Base-by-base conservation (phyloP, 176 grass and related monocot genomes). In the Puya raimondii region DNA sequence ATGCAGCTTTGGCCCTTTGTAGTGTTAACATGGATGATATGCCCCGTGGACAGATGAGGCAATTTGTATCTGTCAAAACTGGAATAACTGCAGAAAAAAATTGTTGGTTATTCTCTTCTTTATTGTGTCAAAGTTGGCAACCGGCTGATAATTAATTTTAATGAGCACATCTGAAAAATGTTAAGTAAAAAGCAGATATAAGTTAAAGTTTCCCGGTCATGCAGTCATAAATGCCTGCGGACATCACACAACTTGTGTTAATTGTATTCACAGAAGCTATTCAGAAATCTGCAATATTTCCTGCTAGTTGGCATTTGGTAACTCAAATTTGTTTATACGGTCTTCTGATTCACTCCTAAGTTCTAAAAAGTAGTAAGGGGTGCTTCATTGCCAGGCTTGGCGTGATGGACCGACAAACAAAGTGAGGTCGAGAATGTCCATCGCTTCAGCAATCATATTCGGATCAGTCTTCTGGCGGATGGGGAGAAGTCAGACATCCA, bases 321-420 rank as follows among this genome's bases (percentile, higher is more conserved):
- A 26, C 6, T 15, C 10, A 61, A 10, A 63, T 77, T 68, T 63
- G 49, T 23, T 1, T 61, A 53, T 18, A 80, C 16, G 16, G 17
- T 61, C 16, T 16, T 61, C 56, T 21, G n/a, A 80, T 13, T 17
- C 15, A 63, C 74, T 11, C 1, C 22, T 83, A 64, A 48, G 17
- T 47, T 78, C 16, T 75, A 68, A 72, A 72, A 72, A 72, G 65
- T 12, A 50, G 56, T 12, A 16, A 75, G 74, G 54, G 47, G 48
- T 25, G 27, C 73, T 64, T 42, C 76, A 10, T 86, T 27, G 49
- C 66, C 79, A 97, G 94, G 94, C 86, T 83, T 93, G 81, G 85
- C 81, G 87, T 85, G 94, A 97, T 80, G 89, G 86, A 72, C 94
- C 89, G 75, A 97, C 94, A 85, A 97, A 97, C 71, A 97, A 90